Base-by-base conservation (phyloP, 371 early-diverging fungal genomes). In the Lichtheimia ramosa region DNA sequence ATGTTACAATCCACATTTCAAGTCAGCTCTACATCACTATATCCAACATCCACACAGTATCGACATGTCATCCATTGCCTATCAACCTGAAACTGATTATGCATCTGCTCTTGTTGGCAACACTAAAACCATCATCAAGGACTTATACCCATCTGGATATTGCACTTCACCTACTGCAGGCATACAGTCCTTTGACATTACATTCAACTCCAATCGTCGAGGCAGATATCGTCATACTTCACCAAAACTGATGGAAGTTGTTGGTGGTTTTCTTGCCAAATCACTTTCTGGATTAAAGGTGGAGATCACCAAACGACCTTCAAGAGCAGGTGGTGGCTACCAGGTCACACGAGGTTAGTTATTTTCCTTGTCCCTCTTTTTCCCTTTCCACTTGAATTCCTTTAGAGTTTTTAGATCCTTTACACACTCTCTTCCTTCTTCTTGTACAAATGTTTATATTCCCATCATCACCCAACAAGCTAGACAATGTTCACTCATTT, bases 321-420 rank as follows among this genome's bases (percentile, higher is more conserved):
- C 40, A 43, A 58, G 64, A 20, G 64, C 73, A 48, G 63, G 71
- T 16, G 66, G 69, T 42, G 83, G 78, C 8, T 79, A 69, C 57
- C 39, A 74, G 25, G 74, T 75, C 14, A 69, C 70, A 42, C 71
- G 76, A 81, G 81, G 80, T 85, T 74, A 76, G 76, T 68, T 46
- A 23, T 55, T 49, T 62, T 63, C 42, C 51, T 64, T 48, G 40
- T 56, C 43, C 49, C 20, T 23, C 27, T 8, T 39, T 42, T 16
- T 39, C 20, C 34, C 40, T 50, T 14, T n/a, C 24, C n/a, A 27
- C 54, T 24, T 15, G 13, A 24, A 54, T 56, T 40, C 40, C 43
- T 56, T 28, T 7, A 55, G 54, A 56, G 23, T 18, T 18, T 58
- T 3, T 21, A 21, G 40, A 42, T 25, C 8, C 48, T 46, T 21